Base-by-base conservation (phyloP, 2,329 filamentous ascomycete genomes). In the Mycogone perniciosa region DNA sequence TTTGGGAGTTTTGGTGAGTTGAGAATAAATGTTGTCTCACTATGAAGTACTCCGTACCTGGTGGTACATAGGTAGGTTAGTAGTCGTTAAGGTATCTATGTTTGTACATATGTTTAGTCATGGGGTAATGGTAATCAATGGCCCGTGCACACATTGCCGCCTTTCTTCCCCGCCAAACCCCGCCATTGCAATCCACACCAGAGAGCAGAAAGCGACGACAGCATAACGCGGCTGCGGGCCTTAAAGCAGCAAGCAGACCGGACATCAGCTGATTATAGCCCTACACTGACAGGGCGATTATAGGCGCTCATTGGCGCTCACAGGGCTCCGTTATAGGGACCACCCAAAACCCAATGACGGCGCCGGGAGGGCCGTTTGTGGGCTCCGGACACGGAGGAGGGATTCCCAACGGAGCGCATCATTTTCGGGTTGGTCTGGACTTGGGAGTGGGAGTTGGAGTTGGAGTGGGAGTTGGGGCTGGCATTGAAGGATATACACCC, bases 401-500 rank as follows among this genome's bases (percentile, higher is more conserved):
- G 37, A 38, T 35, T 31, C 38, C 50, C 40, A 37, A 38, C 44
- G 48, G 26, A 10, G 50, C 26, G 13, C 50, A 52, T 44, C 48
- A 39, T 39, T 27, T 46, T 20, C 31, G 43, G 6, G 37, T 43
- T 20, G 50, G 46, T 11, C 27, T 52, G 50, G 50, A 49, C 9
- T 40, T 45, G 33, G 39, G 33, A 11, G 40, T 43, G 11, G 50
- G 40, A 2, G 47, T 47, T 8, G 46, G 41, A 35, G 40, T 13
- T 5, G 40, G 27, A 26, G 40, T 13, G 2, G 40, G 40, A 11
- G 38, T 41, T 41, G 20, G 20, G 20, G 38, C 7, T n/a, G 13
- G 38, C 10, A 26, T 60, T 6, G 52, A 57, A 4, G 56, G 52
- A 10, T 62, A 61, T 20, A 52, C 54, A 6, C 40, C 34, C 7